Evolutionary conservation across 2,329 filamentous ascomycete genomes (phyloP).

Genomic region (Penicillium sp.): DNA sequence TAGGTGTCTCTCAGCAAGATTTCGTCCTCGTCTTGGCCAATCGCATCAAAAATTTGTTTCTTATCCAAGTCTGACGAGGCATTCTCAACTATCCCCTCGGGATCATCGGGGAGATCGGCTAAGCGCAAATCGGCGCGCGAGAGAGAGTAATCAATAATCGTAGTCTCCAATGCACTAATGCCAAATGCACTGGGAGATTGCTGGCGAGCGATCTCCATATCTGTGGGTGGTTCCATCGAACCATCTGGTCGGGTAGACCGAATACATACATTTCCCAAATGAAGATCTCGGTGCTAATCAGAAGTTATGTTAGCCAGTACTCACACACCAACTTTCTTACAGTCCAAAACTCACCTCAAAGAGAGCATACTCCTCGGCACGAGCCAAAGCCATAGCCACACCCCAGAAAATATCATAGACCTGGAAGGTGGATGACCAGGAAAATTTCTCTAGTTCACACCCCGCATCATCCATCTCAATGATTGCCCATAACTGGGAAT

Average conservation of each 20-base stretch:
- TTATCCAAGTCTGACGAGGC: constrained; percentile 45
- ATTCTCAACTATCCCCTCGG: constrained; percentile 28
- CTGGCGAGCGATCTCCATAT: constrained; percentile 30
- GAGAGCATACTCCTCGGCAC: constrained; percentile 58
- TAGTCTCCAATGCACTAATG: constrained; percentile 59
- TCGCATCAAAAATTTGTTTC: constrained; percentile 44
- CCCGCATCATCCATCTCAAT: constrained; percentile 68
- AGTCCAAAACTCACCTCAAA: constrained; percentile 52
- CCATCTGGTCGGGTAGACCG: constrained; percentile 34
- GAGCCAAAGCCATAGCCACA: constrained; percentile 60
- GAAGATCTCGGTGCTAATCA: constrained; percentile 60
- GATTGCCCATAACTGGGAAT: constrained; percentile 61
- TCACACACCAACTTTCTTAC: not conserved
- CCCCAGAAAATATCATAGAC: constrained; percentile 68
- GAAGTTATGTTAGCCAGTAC: constrained; percentile 8
- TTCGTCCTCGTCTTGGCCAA: constrained; percentile 44
- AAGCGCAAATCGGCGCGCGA: constrained; percentile 56
- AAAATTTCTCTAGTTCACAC: constrained; percentile 53
- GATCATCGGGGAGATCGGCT: constrained; percentile 24
- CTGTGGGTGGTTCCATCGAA: constrained; percentile 34
- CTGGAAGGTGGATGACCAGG: constrained; percentile 45
- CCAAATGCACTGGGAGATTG: constrained; percentile 46
- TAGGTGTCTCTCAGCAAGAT: constrained; percentile 43
- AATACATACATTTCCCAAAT: constrained; percentile 67
- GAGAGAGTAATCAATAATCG: constrained; percentile 67